Evolutionary conservation across 2,329 filamentous ascomycete genomes (phyloP).

Genomic region (Botrytis elliptica): DNA sequence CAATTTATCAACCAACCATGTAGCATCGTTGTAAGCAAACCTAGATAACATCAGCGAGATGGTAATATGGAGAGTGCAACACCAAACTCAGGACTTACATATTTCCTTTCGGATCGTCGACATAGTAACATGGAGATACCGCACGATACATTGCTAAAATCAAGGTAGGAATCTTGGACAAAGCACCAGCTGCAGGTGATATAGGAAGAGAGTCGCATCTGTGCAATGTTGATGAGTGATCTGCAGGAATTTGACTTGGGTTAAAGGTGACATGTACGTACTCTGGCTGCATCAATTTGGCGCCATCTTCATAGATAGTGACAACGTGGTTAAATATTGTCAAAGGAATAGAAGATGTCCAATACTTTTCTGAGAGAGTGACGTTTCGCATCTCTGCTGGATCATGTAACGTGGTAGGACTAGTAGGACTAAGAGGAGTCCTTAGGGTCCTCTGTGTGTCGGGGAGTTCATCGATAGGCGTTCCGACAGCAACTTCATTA

Average conservation of each 20-base stretch:
- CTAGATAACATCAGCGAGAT: constrained; percentile 39
- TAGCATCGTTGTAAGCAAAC: constrained; percentile 67
- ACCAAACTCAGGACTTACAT: constrained; percentile 50
- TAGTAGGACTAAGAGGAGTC: not conserved
- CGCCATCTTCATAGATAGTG: constrained; percentile 58
- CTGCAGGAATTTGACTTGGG: constrained; percentile 29
- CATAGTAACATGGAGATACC: constrained; percentile 72
- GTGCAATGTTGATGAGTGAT: constrained; percentile 36
- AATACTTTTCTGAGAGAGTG: constrained; percentile 80
- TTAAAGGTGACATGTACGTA: constrained; percentile 36
- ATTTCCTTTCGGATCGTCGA: constrained; percentile 58
- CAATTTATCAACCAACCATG: constrained; percentile 60
- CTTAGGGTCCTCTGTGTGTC: not conserved
- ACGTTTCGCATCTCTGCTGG: constrained; percentile 51
- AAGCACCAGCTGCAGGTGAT: constrained; percentile 63
- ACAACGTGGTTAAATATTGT: constrained; percentile 68
- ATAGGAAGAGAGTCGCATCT: constrained; percentile 51
- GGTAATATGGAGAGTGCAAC: not conserved
- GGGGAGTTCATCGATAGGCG: constrained; percentile 29
- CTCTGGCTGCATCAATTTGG: constrained; percentile 54
- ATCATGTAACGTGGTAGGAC: not conserved
- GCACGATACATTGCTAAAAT: constrained; percentile 77
- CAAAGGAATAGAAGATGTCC: constrained; percentile 83
- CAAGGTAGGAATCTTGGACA: constrained; percentile 71
- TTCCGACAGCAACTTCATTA: constrained; percentile 46